phyloP scores from a whole-genome alignment of 768 basidiomycete species.

The Pulveroboletus sp. region DNA sequence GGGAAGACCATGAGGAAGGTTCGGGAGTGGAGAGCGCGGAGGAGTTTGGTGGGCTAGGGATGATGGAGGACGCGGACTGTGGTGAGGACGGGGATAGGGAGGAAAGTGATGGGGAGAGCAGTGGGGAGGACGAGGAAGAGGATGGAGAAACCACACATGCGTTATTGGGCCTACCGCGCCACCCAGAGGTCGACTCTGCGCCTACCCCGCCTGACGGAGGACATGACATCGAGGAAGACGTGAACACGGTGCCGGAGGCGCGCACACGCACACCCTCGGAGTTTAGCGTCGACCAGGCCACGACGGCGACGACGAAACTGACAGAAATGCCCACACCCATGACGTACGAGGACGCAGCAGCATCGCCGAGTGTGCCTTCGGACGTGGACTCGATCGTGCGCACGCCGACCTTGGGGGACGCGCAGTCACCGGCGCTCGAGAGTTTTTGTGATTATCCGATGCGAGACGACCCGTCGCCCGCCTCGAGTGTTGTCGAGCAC shows the following conservation, averaged over 20 bases:
- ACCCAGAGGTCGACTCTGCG: not conserved
- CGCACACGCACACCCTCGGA: constrained; percentile 11
- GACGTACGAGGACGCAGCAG: constrained; percentile 18
- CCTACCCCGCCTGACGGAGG: not conserved
- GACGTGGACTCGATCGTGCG: constrained; percentile 25
- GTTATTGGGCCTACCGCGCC: constrained; percentile 17
- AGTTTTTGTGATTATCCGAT: constrained; percentile 23
- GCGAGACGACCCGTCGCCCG: constrained; percentile 24
- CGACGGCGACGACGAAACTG: not conserved
- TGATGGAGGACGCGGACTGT: constrained; percentile 10
- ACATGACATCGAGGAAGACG: constrained; percentile 1
- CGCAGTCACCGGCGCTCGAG: constrained; percentile 22
- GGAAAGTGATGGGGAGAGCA: constrained; percentile 39
- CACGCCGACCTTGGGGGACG: constrained; percentile 20
- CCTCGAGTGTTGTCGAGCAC: constrained; percentile 27
- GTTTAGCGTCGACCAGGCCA: constrained; percentile 2
- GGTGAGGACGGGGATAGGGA: constrained; percentile 17
- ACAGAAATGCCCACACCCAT: not conserved
- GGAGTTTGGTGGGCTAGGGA: constrained; percentile 36
- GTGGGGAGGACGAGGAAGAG: constrained; percentile 34
- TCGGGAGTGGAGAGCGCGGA: constrained; percentile 29
- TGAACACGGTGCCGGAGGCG: not conserved
- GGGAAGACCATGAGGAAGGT: constrained; percentile 27
- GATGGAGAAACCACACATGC: constrained; percentile 29
- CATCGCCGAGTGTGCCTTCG: constrained; percentile 24